Evolutionary conservation across 257 asterid genomes (phyloP).

Genomic region (Forsythia viridissima): DNA sequence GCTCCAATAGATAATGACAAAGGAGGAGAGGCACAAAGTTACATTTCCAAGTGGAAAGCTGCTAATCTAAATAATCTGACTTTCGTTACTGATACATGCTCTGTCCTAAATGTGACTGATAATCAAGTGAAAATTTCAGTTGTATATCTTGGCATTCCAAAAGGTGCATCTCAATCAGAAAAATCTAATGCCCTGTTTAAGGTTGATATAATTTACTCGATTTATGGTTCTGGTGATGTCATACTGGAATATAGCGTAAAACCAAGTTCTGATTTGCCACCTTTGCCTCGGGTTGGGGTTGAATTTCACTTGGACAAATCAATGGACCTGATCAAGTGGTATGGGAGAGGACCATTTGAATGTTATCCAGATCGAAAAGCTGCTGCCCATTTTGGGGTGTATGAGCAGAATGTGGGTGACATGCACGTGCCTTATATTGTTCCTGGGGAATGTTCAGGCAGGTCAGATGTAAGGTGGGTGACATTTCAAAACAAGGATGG

Average conservation of each 20-base stretch:
- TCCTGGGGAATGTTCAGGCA: slow-evolving; percentile 79
- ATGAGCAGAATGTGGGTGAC: slow-evolving; percentile 64
- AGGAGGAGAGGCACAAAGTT: slow-evolving; percentile 78
- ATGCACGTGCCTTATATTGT: slow-evolving; percentile 92
- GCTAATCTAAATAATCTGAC: slow-evolving; percentile 60
- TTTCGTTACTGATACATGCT: slow-evolving; percentile 57
- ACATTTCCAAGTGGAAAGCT: slow-evolving; percentile 72
- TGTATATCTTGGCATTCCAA: slow-evolving; percentile 51
- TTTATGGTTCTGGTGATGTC: slow-evolving; percentile 83
- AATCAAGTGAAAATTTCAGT: slow-evolving; percentile 56
- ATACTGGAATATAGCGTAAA: slow-evolving; percentile 67
- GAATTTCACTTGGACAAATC: slow-evolving; percentile 78
- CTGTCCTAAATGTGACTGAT: slow-evolving; percentile 40
- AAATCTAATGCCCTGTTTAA: slow-evolving; percentile 41
- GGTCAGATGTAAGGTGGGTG: slow-evolving; percentile 96
- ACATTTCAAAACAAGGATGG: slow-evolving; percentile 71
- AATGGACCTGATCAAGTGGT: slow-evolving; percentile 74
- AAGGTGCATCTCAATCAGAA: slow-evolving; percentile 36
- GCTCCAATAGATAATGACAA: slow-evolving; percentile 98
- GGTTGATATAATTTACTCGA: slow-evolving; percentile 55
- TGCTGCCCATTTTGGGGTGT: slow-evolving; percentile 80
- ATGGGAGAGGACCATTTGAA: slow-evolving; percentile 92
- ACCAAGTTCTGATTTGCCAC: slow-evolving; percentile 76
- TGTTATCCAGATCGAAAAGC: slow-evolving; percentile 97
- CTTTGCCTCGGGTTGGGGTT: slow-evolving; percentile 93